phyloP scores from a whole-genome alignment of 2,329 filamentous ascomycete genomes.

The Aspergillus sp. region DNA sequence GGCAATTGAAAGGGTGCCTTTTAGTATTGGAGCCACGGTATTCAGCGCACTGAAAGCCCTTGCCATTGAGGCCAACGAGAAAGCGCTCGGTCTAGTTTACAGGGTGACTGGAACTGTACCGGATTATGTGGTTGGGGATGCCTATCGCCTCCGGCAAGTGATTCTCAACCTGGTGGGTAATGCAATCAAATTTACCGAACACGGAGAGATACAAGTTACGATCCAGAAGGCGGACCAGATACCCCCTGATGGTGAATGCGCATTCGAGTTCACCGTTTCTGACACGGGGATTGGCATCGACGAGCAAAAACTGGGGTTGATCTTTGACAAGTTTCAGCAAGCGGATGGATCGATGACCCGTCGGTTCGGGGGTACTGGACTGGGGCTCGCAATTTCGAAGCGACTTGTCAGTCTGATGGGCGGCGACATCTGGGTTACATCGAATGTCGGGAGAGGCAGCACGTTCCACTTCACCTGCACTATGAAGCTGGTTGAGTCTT shows the following conservation, averaged over 20 bases:
- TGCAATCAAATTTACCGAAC: slow-evolving; percentile 97
- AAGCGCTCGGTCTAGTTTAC: slow-evolving; percentile 85
- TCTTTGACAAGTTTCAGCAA: slow-evolving; percentile 98
- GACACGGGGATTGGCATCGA: slow-evolving; percentile 97
- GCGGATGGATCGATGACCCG: slow-evolving; percentile 93
- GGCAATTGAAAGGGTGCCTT: slow-evolving; percentile 97
- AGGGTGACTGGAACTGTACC: slow-evolving; percentile 88
- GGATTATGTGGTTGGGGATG: slow-evolving; percentile 91
- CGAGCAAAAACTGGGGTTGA: slow-evolving; percentile 86
- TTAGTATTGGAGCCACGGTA: slow-evolving; percentile 84
- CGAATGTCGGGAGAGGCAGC: slow-evolving; percentile 81
- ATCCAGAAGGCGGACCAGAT: slow-evolving; percentile 63
- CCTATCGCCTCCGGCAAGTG: slow-evolving; percentile 90
- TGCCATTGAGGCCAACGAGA: slow-evolving; percentile 95
- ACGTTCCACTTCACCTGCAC: slow-evolving; percentile 95
- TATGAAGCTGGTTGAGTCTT: slow-evolving; percentile 72
- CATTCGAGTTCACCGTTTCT: slow-evolving; percentile 89
- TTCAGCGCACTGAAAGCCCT: slow-evolving; percentile 96
- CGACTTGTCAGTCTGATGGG: slow-evolving; percentile 92
- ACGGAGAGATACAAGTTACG: slow-evolving; percentile 90
- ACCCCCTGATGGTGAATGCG: slow-evolving; percentile 66
- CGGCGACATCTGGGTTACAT: slow-evolving; percentile 92
- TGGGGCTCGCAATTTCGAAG: slow-evolving; percentile 91
- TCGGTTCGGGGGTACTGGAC: slow-evolving; percentile 89
- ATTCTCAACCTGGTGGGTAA: slow-evolving; percentile 96